A percentile compares a stretch with the other conserved stretches of the same genome.
Evolutionary conservation across 768 basidiomycete species (phyloP).

Genomic region (Boletus rubescentipes): DNA sequence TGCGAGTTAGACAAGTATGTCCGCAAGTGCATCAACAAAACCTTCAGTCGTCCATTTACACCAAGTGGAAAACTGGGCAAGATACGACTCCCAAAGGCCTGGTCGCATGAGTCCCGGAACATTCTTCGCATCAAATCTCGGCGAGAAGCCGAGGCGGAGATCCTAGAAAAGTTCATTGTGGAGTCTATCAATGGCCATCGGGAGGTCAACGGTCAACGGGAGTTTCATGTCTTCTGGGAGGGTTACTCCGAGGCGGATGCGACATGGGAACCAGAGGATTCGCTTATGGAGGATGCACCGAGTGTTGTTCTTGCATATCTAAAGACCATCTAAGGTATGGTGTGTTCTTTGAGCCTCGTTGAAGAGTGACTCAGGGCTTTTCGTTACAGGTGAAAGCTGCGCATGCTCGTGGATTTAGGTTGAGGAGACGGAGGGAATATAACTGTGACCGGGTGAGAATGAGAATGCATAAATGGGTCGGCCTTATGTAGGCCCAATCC

Average conservation of each 20-base stretch:
- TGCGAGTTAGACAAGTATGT: constrained; percentile 82
- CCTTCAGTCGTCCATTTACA: constrained; percentile 38
- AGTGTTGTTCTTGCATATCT: constrained; percentile 42
- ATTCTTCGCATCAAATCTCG: constrained; percentile 41
- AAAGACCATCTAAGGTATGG: constrained; percentile 11
- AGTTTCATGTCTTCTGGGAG: constrained; percentile 55
- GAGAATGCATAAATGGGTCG: not conserved
- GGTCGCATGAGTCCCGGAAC: constrained; percentile 47
- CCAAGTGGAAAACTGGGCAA: constrained; percentile 29
- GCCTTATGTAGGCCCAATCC: constrained; percentile 11
- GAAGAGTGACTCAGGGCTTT: not conserved
- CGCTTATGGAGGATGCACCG: constrained; percentile 51
- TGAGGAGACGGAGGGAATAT: not conserved
- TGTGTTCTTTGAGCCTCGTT: not conserved
- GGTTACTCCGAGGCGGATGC: constrained; percentile 51
- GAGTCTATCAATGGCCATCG: constrained; percentile 38
- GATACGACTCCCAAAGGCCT: constrained; percentile 50
- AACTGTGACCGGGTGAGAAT: constrained; percentile 9
- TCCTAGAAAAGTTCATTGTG: constrained; percentile 46
- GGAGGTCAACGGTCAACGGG: constrained; percentile 32
- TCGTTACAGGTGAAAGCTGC: constrained; percentile 8
- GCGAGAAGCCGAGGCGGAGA: constrained; percentile 29
- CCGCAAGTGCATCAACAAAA: constrained; percentile 37
- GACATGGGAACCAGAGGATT: constrained; percentile 57
- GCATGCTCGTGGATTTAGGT: not conserved